Percentiles rank a stretch among this genome's conserved stretches.
Conservation (phyloP, 2,329 filamentous ascomycete genomes). For the Scytalidium sp. region DNA sequence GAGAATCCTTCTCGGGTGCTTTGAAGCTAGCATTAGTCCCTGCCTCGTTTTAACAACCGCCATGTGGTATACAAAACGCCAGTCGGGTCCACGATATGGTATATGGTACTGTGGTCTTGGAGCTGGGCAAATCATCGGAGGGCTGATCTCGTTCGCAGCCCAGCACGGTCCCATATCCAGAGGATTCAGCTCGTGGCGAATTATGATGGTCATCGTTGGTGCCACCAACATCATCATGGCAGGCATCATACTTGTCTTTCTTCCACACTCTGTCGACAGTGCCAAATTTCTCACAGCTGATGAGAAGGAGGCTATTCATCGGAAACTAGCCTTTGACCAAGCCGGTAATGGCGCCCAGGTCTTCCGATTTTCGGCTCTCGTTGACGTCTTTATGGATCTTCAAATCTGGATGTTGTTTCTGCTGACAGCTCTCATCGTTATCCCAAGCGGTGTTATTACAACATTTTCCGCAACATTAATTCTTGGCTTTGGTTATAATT, state of each 20-base stretch:
- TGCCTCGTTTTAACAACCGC: constrained; percentile 30
- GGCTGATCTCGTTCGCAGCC: constrained; percentile 25
- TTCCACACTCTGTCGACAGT: constrained; percentile 17
- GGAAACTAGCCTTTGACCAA: constrained; percentile 39
- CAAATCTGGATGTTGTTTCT: constrained; percentile 3
- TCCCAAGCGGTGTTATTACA: constrained; percentile 1
- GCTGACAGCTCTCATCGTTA: not conserved
- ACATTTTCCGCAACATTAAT: constrained; percentile 3
- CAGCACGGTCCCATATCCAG: constrained; percentile 25
- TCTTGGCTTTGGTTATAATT: constrained; percentile 37
- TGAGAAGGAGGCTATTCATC: constrained; percentile 13
- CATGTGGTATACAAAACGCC: constrained; percentile 29
- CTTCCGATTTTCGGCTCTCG: constrained; percentile 44
- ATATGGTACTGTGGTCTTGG: constrained; percentile 28
- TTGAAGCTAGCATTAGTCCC: constrained; percentile 24
- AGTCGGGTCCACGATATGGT: constrained; percentile 15
- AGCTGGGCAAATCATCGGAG: constrained; percentile 26
- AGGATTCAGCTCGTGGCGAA: constrained; percentile 50
- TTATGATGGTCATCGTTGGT: constrained; percentile 29
- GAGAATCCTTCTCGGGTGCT: constrained; percentile 24
- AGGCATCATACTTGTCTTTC: constrained; percentile 17
- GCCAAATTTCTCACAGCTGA: constrained; percentile 20
- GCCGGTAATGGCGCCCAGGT: constrained; percentile 48
- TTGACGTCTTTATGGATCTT: constrained; percentile 34
- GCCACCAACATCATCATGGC: constrained; percentile 21